phyloP scores from a whole-genome alignment of 164 flowering plant species.

The Piper longum region DNA sequence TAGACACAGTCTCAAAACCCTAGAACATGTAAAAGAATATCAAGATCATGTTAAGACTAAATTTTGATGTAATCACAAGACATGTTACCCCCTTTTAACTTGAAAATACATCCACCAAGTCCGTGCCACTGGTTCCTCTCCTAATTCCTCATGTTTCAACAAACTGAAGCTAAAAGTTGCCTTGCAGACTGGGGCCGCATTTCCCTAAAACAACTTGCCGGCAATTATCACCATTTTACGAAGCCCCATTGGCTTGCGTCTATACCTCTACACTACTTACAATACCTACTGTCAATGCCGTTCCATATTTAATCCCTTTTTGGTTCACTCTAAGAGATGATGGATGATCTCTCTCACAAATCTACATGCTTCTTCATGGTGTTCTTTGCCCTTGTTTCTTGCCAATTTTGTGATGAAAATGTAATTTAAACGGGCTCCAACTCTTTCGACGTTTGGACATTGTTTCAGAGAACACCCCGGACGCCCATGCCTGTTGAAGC shows the following conservation, averaged over 20 bases:
- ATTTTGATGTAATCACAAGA: no score
- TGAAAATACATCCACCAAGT: no score
- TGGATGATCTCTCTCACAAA: neutral
- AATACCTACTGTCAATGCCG: neutral
- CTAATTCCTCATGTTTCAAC: no score
- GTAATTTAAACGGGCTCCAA: slow-evolving; percentile 90
- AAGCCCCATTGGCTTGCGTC: neutral
- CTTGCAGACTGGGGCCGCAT: no score
- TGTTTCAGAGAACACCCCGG: slow-evolving; percentile 85
- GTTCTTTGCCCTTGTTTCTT: slow-evolving; percentile 67
- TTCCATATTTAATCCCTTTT: neutral
- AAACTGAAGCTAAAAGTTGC: no score
- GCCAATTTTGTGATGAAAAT: slow-evolving; percentile 30
- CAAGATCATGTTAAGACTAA: no score
- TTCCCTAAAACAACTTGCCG: no score
- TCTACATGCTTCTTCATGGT: neutral
- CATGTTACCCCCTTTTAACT: no score
- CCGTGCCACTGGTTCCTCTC: no score
- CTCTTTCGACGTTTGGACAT: slow-evolving; percentile 67
- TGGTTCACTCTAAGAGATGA: neutral
- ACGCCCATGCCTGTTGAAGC: slow-evolving; percentile 91
- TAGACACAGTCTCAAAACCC: no score
- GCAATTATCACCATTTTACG: no score
- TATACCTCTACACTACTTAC: neutral
- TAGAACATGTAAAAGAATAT: no score